A percentile compares a stretch with the other conserved stretches of the same genome.
Evolutionary conservation across 257 asterid genomes (phyloP).

Genomic region (Solanum medicagineum): DNA sequence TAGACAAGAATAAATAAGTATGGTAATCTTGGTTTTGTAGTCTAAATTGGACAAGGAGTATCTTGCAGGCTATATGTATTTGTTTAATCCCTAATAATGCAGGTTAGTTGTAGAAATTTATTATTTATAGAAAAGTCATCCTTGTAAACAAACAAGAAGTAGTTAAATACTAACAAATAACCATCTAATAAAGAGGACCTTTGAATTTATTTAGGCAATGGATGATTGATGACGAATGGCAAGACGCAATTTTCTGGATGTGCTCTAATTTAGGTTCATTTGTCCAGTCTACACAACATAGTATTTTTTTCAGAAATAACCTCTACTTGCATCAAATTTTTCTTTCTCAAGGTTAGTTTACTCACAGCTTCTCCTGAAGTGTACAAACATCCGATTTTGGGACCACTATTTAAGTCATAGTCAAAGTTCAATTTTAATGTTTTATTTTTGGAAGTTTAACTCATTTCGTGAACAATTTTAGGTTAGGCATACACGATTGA

Average conservation of each 20-base stretch:
- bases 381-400: background rate
- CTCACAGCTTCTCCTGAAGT: background rate
- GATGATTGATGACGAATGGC: background rate
- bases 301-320: background rate
- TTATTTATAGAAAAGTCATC: background rate
- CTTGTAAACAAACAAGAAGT: background rate
- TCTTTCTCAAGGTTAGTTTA: background rate
- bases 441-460: background rate
- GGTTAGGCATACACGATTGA: background rate
- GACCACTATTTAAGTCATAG: background rate
- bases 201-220: background rate
- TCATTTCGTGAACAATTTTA: background rate
- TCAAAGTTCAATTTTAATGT: background rate
- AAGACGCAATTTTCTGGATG: background rate
- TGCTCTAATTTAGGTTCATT: background rate
- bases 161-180: background rate
- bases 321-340: background rate
- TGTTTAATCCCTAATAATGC: background rate
- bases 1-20: background rate
- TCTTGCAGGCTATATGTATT: background rate
- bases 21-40: background rate
- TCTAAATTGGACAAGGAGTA: background rate
- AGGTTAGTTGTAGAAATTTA: background rate
- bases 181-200: background rate
- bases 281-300: background rate